A percentile compares a stretch with the other conserved stretches of the same genome.
These are phyloP conservation scores for Tuber aestivum DNA, from an alignment of 495 filamentous ascomycete species.

Conservation along the genomic window DNA sequence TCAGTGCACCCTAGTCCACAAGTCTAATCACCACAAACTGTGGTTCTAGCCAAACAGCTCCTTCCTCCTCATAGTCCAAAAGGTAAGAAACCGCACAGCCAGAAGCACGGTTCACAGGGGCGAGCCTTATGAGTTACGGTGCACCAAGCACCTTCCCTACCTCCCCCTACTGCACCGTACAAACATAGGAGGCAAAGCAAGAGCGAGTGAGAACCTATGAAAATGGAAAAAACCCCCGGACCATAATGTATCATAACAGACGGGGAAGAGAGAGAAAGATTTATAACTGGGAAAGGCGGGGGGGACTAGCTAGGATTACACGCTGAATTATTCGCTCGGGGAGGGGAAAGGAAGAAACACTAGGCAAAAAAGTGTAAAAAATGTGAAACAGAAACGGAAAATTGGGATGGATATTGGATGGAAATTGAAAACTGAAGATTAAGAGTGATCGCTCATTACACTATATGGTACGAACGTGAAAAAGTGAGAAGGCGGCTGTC, in stretches of 20 bases:
- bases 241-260: background rate
- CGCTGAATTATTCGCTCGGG: background rate
- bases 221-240: background rate
- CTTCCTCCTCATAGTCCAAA: background rate
- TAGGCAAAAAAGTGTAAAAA: background rate
- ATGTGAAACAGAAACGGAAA: background rate
- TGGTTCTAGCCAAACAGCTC: background rate
- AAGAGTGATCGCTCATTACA: background rate
- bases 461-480: background rate
- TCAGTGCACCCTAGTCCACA: background rate
- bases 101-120: background rate
- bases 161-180: background rate
- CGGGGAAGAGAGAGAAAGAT: background rate
- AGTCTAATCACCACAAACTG: background rate
- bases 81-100: background rate
- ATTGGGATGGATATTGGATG: background rate
- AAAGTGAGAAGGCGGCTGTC: background rate
- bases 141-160: background rate
- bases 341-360: background rate
- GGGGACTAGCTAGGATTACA: background rate
- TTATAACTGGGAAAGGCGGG: background rate
- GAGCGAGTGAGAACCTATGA: background rate
- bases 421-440: background rate
- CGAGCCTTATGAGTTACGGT: background rate
- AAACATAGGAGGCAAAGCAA: background rate